Evolutionary conservation across 345 rosid genomes (phyloP).

Genomic region (Leavenworthia alabamica): DNA sequence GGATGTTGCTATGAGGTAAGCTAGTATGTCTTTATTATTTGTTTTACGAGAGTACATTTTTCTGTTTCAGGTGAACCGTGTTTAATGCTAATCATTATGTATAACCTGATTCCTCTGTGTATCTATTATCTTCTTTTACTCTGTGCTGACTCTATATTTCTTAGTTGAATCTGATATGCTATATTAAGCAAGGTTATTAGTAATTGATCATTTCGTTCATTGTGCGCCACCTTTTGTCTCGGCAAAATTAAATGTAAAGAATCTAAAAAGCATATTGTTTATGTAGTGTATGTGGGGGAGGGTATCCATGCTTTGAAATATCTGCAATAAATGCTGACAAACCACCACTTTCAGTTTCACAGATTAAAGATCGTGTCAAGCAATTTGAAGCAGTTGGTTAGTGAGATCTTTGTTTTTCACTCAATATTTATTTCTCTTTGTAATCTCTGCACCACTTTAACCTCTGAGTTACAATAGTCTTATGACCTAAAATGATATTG

Average conservation of each 20-base stretch:
- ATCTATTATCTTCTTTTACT: not conserved
- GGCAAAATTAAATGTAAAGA: constrained; percentile 2
- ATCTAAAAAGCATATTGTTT: constrained; percentile 20
- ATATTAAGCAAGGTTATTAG: not conserved
- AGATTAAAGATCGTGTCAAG: constrained; percentile 68
- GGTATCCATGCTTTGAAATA: constrained; percentile 84
- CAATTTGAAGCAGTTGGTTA: constrained; percentile 74
- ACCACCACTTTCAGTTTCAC: constrained; percentile 60
- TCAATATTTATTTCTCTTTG: not conserved
- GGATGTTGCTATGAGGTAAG: constrained; percentile 84
- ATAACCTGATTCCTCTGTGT: not conserved
- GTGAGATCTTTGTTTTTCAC: constrained; percentile 20
- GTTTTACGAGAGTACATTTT: not conserved
- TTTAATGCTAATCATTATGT: not conserved
- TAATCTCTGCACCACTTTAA: not conserved
- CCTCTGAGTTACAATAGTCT: not conserved
- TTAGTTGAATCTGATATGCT: constrained; percentile 7
- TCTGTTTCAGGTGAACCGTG: not conserved
- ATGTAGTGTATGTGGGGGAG: constrained; percentile 57
- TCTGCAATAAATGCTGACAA: constrained; percentile 95
- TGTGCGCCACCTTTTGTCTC: not conserved
- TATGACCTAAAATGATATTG: constrained; percentile 7
- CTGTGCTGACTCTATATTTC: constrained; percentile 4
- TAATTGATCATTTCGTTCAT: not conserved
- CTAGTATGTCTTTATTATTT: constrained; percentile 9